Base-by-base conservation (phyloP, 106 monocot genomes). In the Triglochin maritima region DNA sequence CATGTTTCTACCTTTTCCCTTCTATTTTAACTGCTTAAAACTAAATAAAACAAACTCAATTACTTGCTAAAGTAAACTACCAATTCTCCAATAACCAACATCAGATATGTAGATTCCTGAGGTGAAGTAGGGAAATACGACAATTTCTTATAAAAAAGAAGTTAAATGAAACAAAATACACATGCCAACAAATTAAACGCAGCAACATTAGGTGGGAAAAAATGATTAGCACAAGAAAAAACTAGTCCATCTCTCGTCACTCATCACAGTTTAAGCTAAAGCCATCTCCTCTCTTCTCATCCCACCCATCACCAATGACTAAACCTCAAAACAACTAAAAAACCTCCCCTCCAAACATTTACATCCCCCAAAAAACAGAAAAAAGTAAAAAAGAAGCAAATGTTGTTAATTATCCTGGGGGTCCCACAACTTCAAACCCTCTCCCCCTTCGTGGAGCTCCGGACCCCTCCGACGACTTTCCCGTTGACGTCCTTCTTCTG, bases 401-500 rank as follows among this genome's bases (percentile, higher is more conserved):
- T 14, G 17, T 13, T 4, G 4, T 14, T 14, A 57, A 14, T 15
- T 14, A 57, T 12, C 57, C 11, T 14, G 17, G 17, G 13, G 57
- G 57, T 57, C 12, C 13, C 5, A 12, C 57, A 57, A 57, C 13
- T 7, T 53, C 53, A 53, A 53, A 9, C 12, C 53, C 53, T 1
- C 3, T 12, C 53, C 3, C 53, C 53, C 53, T 53, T 53, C 9
- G 0, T 2, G 12, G 12, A 60, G 44, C 9, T 17, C 11, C 5
- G n/a, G 6, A 64, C 63, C 17, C 59, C n/a, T 51, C 66, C 49
- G 4, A 17, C 48, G 5, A 49, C 50, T 5, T 29, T 50, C 43
- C 44, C 54, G 64, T 6, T 44, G 44, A 5, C 43, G 3, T 74
- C 78, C 64, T 75, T 78, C 78, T 78, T 70, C 54, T 74, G 63